Conservation (phyloP, 257 asterid species). For the Haberlea rhodopensis region DNA sequence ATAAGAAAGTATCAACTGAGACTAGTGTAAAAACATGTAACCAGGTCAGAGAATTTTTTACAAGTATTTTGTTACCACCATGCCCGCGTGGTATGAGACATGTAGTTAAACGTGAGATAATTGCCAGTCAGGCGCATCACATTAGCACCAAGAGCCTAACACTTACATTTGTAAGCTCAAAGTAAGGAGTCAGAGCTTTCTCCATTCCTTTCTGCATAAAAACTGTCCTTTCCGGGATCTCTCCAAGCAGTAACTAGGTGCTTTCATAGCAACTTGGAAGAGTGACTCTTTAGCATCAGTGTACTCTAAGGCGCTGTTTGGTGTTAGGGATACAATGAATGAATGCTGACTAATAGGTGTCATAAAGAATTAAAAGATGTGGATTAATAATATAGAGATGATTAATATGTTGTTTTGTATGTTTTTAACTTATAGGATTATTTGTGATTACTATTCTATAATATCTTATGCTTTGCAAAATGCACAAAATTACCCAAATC, state of each 20-base stretch:
- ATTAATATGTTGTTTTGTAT: no score
- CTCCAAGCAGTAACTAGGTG: conserved; percentile 87
- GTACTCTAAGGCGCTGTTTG: no score
- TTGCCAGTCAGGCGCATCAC: neutral
- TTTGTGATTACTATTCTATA: no score
- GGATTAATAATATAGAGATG: no score
- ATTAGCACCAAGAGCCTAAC: neutral
- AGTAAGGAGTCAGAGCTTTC: conserved; percentile 84
- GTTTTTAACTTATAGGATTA: no score
- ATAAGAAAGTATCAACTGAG: conserved; percentile 18
- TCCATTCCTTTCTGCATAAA: conserved; percentile 97
- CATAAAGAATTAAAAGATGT: no score
- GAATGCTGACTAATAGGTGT: no score
- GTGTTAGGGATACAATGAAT: no score
- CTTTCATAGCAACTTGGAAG: conserved; percentile 93
- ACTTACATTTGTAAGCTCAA: conserved; percentile 95
- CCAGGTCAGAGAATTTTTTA: conserved; percentile 4
- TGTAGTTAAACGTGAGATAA: neutral
- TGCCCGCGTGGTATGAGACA: neutral
- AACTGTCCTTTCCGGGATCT: conserved; percentile 91
- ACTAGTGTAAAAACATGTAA: neutral
- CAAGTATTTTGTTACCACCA: neutral
- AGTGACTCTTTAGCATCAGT: conserved; percentile 97
- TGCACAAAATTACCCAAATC: no score
- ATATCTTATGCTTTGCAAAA: no score